phyloP scores from a whole-genome alignment of 1,284 basidiomycete genomes.

The Coniophora puteana region DNA sequence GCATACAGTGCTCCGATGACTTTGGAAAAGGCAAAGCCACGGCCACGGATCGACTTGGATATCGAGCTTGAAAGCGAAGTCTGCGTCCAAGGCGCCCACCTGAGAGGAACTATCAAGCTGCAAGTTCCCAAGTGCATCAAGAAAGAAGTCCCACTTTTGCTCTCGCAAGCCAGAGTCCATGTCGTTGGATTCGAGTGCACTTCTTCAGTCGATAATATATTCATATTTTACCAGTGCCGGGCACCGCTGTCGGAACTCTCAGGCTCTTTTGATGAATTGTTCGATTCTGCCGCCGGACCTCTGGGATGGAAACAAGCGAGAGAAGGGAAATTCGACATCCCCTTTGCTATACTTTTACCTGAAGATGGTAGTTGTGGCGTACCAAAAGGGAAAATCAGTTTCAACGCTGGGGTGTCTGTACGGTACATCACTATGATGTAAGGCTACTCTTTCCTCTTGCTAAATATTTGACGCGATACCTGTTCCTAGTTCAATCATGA shows the following conservation, averaged over 20 bases:
- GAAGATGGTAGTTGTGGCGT: constrained; percentile 52
- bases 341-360: constrained; percentile 79
- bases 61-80: constrained; percentile 75
- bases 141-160: constrained; percentile 58
- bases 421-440: constrained; percentile 85
- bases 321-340: constrained; percentile 71
- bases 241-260: constrained; percentile 56
- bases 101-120: constrained; percentile 75
- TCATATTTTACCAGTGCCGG: constrained; percentile 85
- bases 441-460: constrained; percentile 32
- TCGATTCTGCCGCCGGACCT: constrained; percentile 50
- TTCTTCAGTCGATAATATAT: constrained; percentile 56
- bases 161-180: constrained; percentile 80
- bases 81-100: constrained; percentile 78
- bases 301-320: constrained; percentile 71
- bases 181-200: constrained; percentile 87
- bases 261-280: constrained; percentile 42
- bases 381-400: constrained; percentile 67
- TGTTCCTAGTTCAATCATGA: constrained; percentile 78
- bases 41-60: constrained; percentile 82
- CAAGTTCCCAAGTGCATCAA: constrained; percentile 57
- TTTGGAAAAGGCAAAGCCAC: constrained; percentile 63
- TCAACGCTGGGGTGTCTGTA: constrained; percentile 61
- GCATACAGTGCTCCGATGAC: constrained; percentile 24
- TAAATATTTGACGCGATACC: no score